Evolutionary conservation across 176 grass and related monocot species (phyloP), one percentile per base, ranked within the genome.

Genomic region (Lolium perenne): DNA sequence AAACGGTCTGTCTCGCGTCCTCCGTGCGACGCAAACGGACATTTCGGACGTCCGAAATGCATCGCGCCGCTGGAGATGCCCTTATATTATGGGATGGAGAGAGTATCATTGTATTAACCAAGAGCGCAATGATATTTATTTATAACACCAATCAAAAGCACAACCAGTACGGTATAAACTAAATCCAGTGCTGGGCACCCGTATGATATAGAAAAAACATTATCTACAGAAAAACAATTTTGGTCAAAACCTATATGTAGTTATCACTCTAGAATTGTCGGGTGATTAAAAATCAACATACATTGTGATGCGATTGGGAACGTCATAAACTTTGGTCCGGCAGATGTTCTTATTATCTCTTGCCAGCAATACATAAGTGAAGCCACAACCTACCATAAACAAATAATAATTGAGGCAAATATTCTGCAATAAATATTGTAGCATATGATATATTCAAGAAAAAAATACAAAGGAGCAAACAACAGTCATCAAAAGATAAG

Each of bases 261-360:
- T 71, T 10, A 25, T 65, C 25, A 65, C 23, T 69, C 17, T 53
- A 70, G 18, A 74, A 80, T 14, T 18, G 80, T 5, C n/a, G 8
- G 59, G 50, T 16, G 11, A 20, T 32, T 80, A 78, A 71, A n/a
- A 35, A 50, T 49, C 47, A 89, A 85, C 82, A 85, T 85, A 89
- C 82, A 89, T 65, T 80, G 75, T 57, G 54, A 57, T 57, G 25
- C n/a, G 26, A 77, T 62, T 38, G 71, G 88, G 23, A 89, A 68
- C 67, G 66, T 89, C 76, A 80, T 4, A 89, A 74, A 85, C 59
- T 89, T 67, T 89, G 17, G 58, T 75, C 6, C 76, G 59, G 69
- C 87, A 85, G 74, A 89, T 89, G 68, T 21, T 66, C 77, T 80
- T 89, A 18, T 11, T 38, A 65, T 89, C 82, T 77, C 74, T 89